Conservation (phyloP, 2,329 filamentous ascomycete genomes). For the Paecilomyces formosus region DNA sequence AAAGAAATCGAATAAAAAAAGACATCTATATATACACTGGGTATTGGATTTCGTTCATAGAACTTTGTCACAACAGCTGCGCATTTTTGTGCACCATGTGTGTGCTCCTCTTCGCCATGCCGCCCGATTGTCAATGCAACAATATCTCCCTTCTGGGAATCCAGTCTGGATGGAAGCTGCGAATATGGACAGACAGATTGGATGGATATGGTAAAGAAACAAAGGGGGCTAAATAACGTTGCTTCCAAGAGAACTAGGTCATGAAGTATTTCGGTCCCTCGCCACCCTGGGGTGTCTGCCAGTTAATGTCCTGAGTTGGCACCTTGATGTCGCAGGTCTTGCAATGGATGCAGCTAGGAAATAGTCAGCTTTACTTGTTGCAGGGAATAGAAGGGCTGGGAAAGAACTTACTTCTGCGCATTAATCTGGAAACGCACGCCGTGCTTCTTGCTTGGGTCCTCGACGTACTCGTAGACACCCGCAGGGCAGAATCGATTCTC, state of each 20-base stretch:
- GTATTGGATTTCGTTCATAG: not conserved
- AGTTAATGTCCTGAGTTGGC: constrained; percentile 94
- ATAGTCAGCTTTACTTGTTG: constrained; percentile 9
- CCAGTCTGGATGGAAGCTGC: not conserved
- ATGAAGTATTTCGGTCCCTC: constrained; percentile 62
- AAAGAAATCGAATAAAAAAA: not conserved
- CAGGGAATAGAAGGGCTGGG: not conserved
- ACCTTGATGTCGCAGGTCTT: constrained; percentile 99
- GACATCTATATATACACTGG: not conserved
- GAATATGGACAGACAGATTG: not conserved
- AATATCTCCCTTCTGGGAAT: not conserved
- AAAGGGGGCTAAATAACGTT: no score
- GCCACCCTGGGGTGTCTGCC: constrained; percentile 89
- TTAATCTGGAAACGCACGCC: constrained; percentile 98
- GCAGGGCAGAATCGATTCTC: constrained; percentile 97
- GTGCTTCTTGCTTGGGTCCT: constrained; percentile 76
- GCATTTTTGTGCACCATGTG: not conserved
- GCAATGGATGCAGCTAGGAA: constrained; percentile 85
- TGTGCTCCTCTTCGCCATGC: not conserved
- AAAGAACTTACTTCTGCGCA: constrained; percentile 74
- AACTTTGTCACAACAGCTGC: not conserved
- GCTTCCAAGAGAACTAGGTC: constrained; percentile 32
- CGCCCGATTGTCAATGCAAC: not conserved
- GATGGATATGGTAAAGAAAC: not conserved
- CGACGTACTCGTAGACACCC: constrained; percentile 95